These are phyloP conservation scores for Blastobotrys buckinghamii DNA, from an alignment of 1,139 yeast species.

Conservation along the genomic window DNA sequence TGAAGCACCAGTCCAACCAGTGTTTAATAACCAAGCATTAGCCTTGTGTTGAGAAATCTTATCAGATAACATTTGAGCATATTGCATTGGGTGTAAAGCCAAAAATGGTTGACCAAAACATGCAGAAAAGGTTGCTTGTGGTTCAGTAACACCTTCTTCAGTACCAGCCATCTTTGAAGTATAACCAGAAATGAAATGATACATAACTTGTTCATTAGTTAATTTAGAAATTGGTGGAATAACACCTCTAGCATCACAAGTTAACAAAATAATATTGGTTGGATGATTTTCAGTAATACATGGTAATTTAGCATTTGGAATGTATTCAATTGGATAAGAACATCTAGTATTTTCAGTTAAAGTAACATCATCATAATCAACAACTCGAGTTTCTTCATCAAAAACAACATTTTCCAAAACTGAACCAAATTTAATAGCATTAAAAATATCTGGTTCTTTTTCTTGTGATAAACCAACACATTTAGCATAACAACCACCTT, in stretches of 20 bases:
- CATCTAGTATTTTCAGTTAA: conserved; percentile 96
- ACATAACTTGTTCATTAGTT: conserved; percentile 95
- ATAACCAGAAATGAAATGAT: conserved; percentile 97
- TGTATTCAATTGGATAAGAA: conserved; percentile 96
- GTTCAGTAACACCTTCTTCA: conserved; percentile 98
- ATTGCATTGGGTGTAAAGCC: conserved; percentile 96
- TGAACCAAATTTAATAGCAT: conserved; percentile 91
- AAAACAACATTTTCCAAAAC: conserved; percentile 91
- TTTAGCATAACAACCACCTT: conserved; percentile 99
- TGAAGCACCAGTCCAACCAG: conserved; percentile 98
- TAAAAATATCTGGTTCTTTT: conserved; percentile 96
- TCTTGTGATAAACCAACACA: conserved; percentile 86
- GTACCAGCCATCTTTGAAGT: conserved; percentile 99
- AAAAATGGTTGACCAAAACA: conserved; percentile 99
- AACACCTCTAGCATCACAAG: conserved; percentile 98
- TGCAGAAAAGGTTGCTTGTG: conserved; percentile 96
- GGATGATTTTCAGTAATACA: conserved; percentile 90
- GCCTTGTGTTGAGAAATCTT: conserved; percentile 87
- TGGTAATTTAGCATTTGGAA: conserved; percentile 94
- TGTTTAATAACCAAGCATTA: conserved; percentile 93
- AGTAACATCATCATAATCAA: conserved; percentile 74
- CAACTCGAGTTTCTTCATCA: conserved; percentile 71
- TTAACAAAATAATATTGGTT: conserved; percentile 81
- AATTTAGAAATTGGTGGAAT: conserved; percentile 95
- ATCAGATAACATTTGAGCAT: conserved; percentile 94